Evolutionary conservation across 371 early-diverging fungal genomes (phyloP).

Genomic region (Apophysomyces ossiformis): DNA sequence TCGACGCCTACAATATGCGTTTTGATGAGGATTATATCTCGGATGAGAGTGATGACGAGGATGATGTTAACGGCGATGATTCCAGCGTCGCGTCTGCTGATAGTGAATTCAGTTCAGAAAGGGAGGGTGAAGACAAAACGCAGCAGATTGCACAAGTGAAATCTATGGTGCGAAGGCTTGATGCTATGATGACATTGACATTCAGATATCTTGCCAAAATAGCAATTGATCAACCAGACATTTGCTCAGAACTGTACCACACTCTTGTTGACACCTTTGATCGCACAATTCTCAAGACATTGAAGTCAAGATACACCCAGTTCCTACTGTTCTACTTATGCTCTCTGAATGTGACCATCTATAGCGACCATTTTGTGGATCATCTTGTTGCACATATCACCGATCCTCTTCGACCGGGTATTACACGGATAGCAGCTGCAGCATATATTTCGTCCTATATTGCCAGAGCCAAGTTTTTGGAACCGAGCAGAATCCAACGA

Average conservation of each 20-base stretch:
- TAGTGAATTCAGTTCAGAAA: slow-evolving; percentile 25
- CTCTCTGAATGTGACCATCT: slow-evolving; percentile 63
- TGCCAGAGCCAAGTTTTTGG: slow-evolving; percentile 86
- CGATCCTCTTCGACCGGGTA: slow-evolving; percentile 62
- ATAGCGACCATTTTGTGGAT: slow-evolving; percentile 82
- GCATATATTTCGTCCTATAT: slow-evolving; percentile 89
- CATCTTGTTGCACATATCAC: slow-evolving; percentile 70
- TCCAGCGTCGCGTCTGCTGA: slow-evolving; percentile 11
- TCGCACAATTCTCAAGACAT: slow-evolving; percentile 79
- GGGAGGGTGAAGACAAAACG: slow-evolving; percentile 35
- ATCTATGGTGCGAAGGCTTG: slow-evolving; percentile 81
- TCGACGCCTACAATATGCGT: slow-evolving; percentile 42
- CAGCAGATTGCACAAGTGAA: slow-evolving; percentile 54
- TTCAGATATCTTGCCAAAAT: slow-evolving; percentile 60
- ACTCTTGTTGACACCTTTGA: slow-evolving; percentile 81
- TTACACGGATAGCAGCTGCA: slow-evolving; percentile 81
- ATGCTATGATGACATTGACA: slow-evolving; percentile 78
- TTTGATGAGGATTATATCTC: slow-evolving; percentile 54
- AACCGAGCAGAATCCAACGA: slow-evolving; percentile 60
- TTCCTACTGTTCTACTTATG: slow-evolving; percentile 88
- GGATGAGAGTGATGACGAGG: slow-evolving; percentile 34
- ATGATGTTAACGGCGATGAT: slow-evolving; percentile 35
- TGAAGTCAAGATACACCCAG: slow-evolving; percentile 91
- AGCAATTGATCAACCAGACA: slow-evolving; percentile 20
- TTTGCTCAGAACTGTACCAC: slow-evolving; percentile 60